Conservation (phyloP, 208 protist genomes). For the Acanthamoeba triangularis region DNA sequence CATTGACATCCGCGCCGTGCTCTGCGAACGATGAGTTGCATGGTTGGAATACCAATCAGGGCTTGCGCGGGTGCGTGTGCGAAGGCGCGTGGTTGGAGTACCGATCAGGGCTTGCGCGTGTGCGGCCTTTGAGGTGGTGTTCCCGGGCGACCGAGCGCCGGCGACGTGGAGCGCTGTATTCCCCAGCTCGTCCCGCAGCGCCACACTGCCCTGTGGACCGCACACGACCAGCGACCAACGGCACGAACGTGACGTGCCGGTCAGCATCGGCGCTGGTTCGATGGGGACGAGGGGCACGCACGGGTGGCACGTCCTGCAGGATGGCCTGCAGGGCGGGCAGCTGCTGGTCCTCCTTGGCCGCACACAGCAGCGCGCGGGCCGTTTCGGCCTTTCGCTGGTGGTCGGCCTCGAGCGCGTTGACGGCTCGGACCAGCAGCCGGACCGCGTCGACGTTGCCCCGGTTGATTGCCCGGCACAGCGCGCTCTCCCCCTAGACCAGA, state of each 20-base stretch:
- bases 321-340: constrained; percentile 5
- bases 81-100: not conserved
- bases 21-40: not conserved
- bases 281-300: not conserved
- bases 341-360: not conserved
- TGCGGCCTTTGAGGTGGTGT: not conserved
- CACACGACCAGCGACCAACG: not conserved
- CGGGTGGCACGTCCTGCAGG: not conserved
- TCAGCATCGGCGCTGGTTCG: not conserved
- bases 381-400: not conserved
- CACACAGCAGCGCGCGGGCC: not conserved
- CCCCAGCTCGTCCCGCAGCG: not conserved
- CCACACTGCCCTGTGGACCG: not conserved
- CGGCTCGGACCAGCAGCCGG: not conserved
- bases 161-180: constrained; percentile 5
- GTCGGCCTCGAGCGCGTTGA: not conserved
- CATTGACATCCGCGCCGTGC: constrained; percentile 45
- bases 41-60: no score
- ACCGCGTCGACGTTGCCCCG: constrained; percentile 35
- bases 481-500: not conserved
- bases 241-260: not conserved
- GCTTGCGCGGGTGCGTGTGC: not conserved
- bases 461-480: constrained; percentile 3
- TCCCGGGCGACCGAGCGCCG: not conserved
- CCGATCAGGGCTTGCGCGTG: not conserved